These are phyloP conservation scores for Fusarium dimerum DNA, from an alignment of 2,329 filamentous ascomycete species.

Conservation along the genomic window DNA sequence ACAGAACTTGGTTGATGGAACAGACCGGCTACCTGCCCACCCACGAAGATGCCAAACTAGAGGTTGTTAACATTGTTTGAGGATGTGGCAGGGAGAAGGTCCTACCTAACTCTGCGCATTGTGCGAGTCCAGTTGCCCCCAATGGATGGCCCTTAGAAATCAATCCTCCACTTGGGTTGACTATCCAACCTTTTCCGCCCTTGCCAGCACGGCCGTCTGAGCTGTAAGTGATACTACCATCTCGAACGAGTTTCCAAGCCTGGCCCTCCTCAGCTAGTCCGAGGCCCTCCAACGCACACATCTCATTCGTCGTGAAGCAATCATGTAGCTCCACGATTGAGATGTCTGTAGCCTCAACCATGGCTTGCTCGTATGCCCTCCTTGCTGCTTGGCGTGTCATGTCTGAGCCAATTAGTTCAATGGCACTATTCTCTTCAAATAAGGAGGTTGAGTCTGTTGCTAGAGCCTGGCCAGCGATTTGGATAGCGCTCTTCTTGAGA, in stretches of 20 bases:
- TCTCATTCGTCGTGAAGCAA: constrained; percentile 95
- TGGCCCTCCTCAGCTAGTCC: constrained; percentile 77
- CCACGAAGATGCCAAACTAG: constrained; percentile 87
- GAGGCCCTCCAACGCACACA: constrained; percentile 85
- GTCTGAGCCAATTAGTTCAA: constrained; percentile 86
- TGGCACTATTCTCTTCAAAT: constrained; percentile 71
- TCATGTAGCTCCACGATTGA: constrained; percentile 92
- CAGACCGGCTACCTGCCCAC: constrained; percentile 88
- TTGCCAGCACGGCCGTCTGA: not conserved
- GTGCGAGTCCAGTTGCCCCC: constrained; percentile 90
- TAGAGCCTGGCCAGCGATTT: constrained; percentile 84
- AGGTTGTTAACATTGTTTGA: not conserved
- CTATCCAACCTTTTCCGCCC: constrained; percentile 63
- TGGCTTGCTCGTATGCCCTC: constrained; percentile 73
- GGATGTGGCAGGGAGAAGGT: not conserved
- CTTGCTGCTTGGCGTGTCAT: constrained; percentile 76
- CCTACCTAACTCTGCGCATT: constrained; percentile 76
- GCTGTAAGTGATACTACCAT: constrained; percentile 90
- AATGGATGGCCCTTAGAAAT: constrained; percentile 97
- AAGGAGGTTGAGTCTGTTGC: constrained; percentile 81
- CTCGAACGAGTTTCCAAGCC: constrained; percentile 86
- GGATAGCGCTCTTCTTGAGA: constrained; percentile 77
- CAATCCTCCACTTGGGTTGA: constrained; percentile 92
- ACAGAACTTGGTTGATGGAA: constrained; percentile 68
- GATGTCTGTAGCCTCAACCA: constrained; percentile 67